A percentile compares a stretch with the other conserved stretches of the same genome.
phyloP scores from a whole-genome alignment of 2,329 filamentous ascomycete species.

The Penicillium sp. region DNA sequence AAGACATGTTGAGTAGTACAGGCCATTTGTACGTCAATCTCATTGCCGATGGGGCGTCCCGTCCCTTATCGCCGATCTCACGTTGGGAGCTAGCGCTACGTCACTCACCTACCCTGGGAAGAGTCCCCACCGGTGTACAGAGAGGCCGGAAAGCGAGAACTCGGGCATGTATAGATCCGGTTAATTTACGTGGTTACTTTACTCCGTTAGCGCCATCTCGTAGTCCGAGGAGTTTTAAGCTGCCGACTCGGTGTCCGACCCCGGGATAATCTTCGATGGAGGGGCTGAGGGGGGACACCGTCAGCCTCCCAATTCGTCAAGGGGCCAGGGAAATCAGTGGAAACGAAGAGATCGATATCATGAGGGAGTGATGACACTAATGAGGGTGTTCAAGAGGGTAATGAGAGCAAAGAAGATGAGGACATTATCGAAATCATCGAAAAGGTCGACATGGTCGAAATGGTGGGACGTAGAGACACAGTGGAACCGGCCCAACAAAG shows the following conservation, averaged over 20 bases:
- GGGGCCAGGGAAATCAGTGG: background rate
- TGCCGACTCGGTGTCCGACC: constrained; percentile 6
- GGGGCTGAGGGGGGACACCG: background rate
- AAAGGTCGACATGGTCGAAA: too few species aligned
- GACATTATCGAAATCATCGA: too few species aligned
- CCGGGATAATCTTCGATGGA: background rate
- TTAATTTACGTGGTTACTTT: background rate
- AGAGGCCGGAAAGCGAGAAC: background rate
- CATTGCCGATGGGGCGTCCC: background rate
- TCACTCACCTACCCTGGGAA: background rate
- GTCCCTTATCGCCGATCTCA: background rate
- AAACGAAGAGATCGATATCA: too few species aligned
- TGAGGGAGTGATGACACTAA: too few species aligned
- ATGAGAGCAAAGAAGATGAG: too few species aligned
- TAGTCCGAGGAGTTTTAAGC: constrained; percentile 1
- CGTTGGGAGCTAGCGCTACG: background rate
- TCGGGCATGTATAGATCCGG: background rate
- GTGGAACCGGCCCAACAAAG: constrained; percentile 30
- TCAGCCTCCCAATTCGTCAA: background rate
- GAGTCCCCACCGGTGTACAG: background rate
- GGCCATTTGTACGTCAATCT: background rate
- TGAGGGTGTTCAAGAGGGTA: too few species aligned
- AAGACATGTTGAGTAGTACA: background rate
- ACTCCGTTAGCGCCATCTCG: background rate
- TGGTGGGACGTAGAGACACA: background rate